phyloP scores from a whole-genome alignment of 129 eudicot species.

The Calendula officinalis region DNA sequence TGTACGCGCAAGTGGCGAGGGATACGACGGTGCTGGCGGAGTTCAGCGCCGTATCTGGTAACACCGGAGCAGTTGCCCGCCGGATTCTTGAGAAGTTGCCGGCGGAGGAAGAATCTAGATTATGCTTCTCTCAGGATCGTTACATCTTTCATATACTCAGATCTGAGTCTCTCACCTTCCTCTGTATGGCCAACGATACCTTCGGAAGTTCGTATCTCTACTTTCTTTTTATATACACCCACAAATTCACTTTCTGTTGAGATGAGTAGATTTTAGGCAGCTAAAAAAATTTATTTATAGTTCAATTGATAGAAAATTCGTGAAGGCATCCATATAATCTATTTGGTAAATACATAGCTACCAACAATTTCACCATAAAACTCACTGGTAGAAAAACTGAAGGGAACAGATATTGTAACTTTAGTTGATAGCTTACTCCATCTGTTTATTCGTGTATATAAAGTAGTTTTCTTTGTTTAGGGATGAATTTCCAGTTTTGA shows the following conservation, averaged over 20 bases:
- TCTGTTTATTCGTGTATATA: too few relatives aligned
- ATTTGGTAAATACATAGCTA: too few relatives aligned
- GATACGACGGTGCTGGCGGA: slow-evolving; percentile 96
- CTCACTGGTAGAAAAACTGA: too few relatives aligned
- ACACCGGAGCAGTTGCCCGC: slow-evolving; percentile 87
- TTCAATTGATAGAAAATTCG: too few relatives aligned
- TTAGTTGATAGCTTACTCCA: too few relatives aligned
- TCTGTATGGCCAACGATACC: slow-evolving; percentile 98
- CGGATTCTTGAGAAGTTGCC: slow-evolving; percentile 89
- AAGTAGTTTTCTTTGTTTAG: too few relatives aligned
- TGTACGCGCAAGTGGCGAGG: slow-evolving; percentile 86
- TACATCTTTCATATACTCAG: slow-evolving; percentile 86
- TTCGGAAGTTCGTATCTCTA: slow-evolving; percentile 68
- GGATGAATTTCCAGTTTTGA: too few relatives aligned
- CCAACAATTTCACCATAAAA: too few relatives aligned
- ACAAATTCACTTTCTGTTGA: background rate
- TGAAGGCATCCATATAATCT: too few relatives aligned
- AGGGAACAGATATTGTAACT: too few relatives aligned
- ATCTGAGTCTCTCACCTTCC: slow-evolving; percentile 74
- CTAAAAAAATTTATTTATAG: too few relatives aligned
- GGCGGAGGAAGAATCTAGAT: slow-evolving; percentile 62
- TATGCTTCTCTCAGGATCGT: slow-evolving; percentile 93
- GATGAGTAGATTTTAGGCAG: too few relatives aligned
- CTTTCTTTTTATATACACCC: slow-evolving; percentile 12
- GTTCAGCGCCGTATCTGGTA: slow-evolving; percentile 94